phyloP scores from a whole-genome alignment of 495 filamentous ascomycete species.

The Penicillium bialowiezense region DNA sequence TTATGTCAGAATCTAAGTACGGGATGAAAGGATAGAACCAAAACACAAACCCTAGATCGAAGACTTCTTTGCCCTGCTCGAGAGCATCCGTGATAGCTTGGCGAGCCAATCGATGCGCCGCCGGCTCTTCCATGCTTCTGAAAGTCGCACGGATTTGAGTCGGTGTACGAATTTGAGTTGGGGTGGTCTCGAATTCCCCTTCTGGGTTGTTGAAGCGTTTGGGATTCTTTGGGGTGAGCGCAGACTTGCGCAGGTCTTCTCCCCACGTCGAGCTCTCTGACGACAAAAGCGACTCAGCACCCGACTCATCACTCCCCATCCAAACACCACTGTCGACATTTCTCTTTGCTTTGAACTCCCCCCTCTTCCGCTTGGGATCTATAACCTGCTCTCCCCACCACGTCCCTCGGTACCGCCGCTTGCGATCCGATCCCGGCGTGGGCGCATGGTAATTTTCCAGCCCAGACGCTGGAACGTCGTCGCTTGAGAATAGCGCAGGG shows the following conservation, averaged over 20 bases:
- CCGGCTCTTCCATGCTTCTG: slow-evolving; percentile 29
- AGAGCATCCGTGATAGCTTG: slow-evolving; percentile 54
- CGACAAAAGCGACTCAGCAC: slow-evolving; percentile 28
- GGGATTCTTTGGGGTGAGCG: slow-evolving; percentile 16
- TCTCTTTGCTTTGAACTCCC: slow-evolving; percentile 55
- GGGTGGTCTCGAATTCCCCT: no score
- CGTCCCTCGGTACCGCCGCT: slow-evolving; percentile 64
- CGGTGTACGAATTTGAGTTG: no score
- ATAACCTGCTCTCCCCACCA: slow-evolving; percentile 66
- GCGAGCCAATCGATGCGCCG: slow-evolving; percentile 36
- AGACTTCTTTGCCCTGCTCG: slow-evolving; percentile 54
- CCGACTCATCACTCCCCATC: slow-evolving; percentile 64
- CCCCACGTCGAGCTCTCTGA: slow-evolving; percentile 35
- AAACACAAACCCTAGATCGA: slow-evolving; percentile 64
- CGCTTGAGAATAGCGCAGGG: slow-evolving; percentile 73
- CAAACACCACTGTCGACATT: slow-evolving; percentile 81
- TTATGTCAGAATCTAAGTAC: slow-evolving; percentile 18
- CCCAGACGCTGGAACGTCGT: slow-evolving; percentile 65
- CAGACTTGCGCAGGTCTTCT: slow-evolving; percentile 36
- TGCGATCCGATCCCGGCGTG: slow-evolving; percentile 46
- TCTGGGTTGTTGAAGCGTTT: slow-evolving; percentile 2
- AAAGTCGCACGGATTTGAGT: slow-evolving; percentile 5
- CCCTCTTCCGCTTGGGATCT: slow-evolving; percentile 49
- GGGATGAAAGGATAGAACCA: not conserved
- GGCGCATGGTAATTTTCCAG: slow-evolving; percentile 65